Percentiles rank a stretch among this genome's conserved stretches.
Evolutionary conservation across 805 yeast species (phyloP).

Genomic region (Metschnikowia colocasiae): DNA sequence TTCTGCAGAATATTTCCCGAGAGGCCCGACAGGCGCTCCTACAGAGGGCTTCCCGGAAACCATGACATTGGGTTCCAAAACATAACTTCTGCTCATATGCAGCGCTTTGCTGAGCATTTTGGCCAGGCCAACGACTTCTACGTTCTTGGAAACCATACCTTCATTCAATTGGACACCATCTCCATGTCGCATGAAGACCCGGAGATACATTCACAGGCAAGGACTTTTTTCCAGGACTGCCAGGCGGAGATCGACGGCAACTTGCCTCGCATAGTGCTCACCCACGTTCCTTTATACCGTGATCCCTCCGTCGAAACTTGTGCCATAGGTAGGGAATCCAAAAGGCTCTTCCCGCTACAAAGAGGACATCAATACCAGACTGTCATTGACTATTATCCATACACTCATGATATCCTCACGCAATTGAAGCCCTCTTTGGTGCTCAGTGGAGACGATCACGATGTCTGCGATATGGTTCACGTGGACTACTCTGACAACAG

Average conservation of each 20-base stretch:
- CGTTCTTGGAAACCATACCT: constrained; percentile 66
- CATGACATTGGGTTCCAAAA: constrained; percentile 96
- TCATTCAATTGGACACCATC: constrained; percentile 75
- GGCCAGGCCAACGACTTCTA: constrained; percentile 62
- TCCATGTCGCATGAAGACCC: constrained; percentile 60
- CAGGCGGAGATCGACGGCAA: constrained; percentile 23
- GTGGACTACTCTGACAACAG: constrained; percentile 23
- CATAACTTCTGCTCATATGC: constrained; percentile 51
- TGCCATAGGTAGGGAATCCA: constrained; percentile 74
- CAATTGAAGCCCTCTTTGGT: constrained; percentile 61
- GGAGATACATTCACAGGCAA: constrained; percentile 47
- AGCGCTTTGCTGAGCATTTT: constrained; percentile 66
- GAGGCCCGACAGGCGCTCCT: constrained; percentile 39
- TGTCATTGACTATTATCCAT: constrained; percentile 58
- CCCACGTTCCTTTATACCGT: constrained; percentile 87
- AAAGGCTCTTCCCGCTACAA: constrained; percentile 58
- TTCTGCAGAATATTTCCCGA: constrained; percentile 65
- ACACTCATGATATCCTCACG: constrained; percentile 56
- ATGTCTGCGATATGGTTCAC: constrained; percentile 80
- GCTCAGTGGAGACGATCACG: constrained; percentile 96
- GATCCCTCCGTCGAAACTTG: constrained; percentile 60
- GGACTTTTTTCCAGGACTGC: constrained; percentile 45
- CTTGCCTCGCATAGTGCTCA: constrained; percentile 63
- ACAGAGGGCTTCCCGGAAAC: constrained; percentile 69
- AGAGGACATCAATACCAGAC: constrained; percentile 88